Conservation (phyloP, 78 protist species). For the Cavenderia fasciculata region DNA sequence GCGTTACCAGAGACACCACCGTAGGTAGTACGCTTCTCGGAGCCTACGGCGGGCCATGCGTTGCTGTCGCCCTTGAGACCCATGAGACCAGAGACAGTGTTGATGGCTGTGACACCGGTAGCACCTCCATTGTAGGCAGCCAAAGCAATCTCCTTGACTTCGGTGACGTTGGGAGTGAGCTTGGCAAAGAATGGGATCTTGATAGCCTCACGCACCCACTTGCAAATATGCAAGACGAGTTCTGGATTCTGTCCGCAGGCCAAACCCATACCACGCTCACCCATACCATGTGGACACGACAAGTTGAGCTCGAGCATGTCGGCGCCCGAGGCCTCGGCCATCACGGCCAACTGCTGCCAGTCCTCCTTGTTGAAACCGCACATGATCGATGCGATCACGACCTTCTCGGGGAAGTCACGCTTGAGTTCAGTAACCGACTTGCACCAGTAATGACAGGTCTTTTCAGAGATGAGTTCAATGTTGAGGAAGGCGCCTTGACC, state of each 20-base stretch:
- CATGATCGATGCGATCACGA: conserved; percentile 94
- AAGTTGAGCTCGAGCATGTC: conserved; percentile 96
- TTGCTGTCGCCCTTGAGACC: conserved; percentile 78
- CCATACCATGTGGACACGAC: conserved; percentile 98
- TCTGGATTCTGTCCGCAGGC: conserved; percentile 96
- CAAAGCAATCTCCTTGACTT: conserved; percentile 86
- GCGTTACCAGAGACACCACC: conserved; percentile 97
- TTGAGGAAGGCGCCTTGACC: conserved; percentile 96
- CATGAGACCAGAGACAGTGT: conserved; percentile 91
- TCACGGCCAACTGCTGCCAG: conserved; percentile 91
- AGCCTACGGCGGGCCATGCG: conserved; percentile 95
- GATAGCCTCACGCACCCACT: conserved; percentile 89
- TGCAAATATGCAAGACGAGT: conserved; percentile 88
- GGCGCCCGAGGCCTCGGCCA: conserved; percentile 89
- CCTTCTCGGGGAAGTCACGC: conserved; percentile 88
- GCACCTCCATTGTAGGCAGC: conserved; percentile 97
- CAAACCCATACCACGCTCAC: conserved; percentile 95
- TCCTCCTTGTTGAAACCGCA: conserved; percentile 91
- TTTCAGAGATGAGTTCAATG: conserved; percentile 97
- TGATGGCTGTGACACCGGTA: conserved; percentile 95
- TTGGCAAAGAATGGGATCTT: conserved; percentile 96
- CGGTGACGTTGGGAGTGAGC: conserved; percentile 97
- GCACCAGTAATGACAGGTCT: conserved; percentile 96
- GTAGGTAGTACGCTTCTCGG: conserved; percentile 93
- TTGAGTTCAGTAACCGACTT: conserved; percentile 89